phyloP scores from a whole-genome alignment of 306 rosid genomes.

The Casuarina cunninghamiana region DNA sequence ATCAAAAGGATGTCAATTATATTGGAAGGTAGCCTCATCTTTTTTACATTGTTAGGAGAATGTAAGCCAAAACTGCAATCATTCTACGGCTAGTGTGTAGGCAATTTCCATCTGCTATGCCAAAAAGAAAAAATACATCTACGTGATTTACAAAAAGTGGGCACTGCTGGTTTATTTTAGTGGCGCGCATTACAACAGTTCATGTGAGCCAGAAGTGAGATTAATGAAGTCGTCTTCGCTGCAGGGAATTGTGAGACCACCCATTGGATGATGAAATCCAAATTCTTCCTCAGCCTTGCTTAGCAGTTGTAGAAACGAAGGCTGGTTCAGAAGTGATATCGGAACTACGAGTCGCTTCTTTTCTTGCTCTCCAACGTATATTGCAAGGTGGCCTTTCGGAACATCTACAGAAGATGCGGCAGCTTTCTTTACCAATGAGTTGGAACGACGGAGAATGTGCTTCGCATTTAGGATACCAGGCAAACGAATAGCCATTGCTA shows the following conservation, averaged over 20 bases:
- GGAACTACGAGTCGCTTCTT: constrained; percentile 52
- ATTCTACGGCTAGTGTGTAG: too few relatives aligned
- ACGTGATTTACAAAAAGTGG: not conserved
- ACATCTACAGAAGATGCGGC: constrained; percentile 23
- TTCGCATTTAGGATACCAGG: constrained; percentile 29
- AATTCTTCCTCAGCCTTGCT: constrained; percentile 44
- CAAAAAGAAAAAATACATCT: not conserved
- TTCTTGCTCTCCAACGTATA: constrained; percentile 49
- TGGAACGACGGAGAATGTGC: constrained; percentile 41
- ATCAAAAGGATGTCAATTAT: too few relatives aligned
- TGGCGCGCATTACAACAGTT: not conserved
- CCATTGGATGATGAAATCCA: constrained; percentile 47
- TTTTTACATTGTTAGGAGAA: too few relatives aligned
- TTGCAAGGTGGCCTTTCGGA: constrained; percentile 52
- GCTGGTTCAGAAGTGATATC: constrained; percentile 36
- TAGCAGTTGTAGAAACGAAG: constrained; percentile 38
- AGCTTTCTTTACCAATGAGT: constrained; percentile 21
- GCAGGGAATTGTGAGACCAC: constrained; percentile 56
- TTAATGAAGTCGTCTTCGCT: constrained; percentile 36
- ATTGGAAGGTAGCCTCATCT: too few relatives aligned
- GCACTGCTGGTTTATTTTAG: not conserved
- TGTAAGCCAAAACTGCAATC: too few relatives aligned
- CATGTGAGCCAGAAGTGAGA: constrained; percentile 31
- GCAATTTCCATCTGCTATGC: not conserved
- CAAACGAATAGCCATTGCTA: constrained; percentile 34